Evolutionary conservation across 1,284 basidiomycete genomes (phyloP).

Genomic region (Tylopilus sp.): DNA sequence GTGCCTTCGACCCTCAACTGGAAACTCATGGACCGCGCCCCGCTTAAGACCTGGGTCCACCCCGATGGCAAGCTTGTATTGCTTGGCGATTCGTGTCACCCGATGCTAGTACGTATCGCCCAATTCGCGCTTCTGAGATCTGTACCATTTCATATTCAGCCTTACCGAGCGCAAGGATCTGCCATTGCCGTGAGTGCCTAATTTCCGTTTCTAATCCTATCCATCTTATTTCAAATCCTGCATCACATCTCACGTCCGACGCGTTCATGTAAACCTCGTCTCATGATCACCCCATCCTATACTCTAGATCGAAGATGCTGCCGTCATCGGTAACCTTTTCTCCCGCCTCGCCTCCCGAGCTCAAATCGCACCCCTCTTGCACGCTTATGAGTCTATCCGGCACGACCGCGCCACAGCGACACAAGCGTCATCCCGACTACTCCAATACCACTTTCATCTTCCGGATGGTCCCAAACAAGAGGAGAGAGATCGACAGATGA

Average conservation of each 20-base stretch:
- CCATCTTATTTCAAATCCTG: neutral
- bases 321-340: constrained; percentile 57
- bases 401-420: constrained; percentile 45
- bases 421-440: constrained; percentile 46
- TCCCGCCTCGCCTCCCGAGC: constrained; percentile 35
- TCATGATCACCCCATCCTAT: neutral
- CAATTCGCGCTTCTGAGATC: neutral
- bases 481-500: constrained; percentile 49
- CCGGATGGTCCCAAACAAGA: constrained; percentile 52
- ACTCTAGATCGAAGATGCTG: constrained; percentile 56
- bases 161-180: constrained; percentile 65
- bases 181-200: constrained; percentile 52
- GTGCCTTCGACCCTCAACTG: constrained; percentile 48
- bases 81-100: constrained; percentile 57
- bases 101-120: constrained; percentile 52
- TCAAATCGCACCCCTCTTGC: constrained; percentile 46
- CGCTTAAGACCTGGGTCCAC: constrained; percentile 50
- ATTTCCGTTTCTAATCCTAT: constrained; percentile 1
- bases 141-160: constrained; percentile 35
- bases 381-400: constrained; percentile 52
- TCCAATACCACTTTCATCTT: constrained; percentile 53
- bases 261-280: neutral
- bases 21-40: constrained; percentile 48
- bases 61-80: constrained; percentile 44
- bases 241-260: neutral